phyloP scores from a whole-genome alignment of 2,329 filamentous ascomycete species.

The Fusarium chaquense region DNA sequence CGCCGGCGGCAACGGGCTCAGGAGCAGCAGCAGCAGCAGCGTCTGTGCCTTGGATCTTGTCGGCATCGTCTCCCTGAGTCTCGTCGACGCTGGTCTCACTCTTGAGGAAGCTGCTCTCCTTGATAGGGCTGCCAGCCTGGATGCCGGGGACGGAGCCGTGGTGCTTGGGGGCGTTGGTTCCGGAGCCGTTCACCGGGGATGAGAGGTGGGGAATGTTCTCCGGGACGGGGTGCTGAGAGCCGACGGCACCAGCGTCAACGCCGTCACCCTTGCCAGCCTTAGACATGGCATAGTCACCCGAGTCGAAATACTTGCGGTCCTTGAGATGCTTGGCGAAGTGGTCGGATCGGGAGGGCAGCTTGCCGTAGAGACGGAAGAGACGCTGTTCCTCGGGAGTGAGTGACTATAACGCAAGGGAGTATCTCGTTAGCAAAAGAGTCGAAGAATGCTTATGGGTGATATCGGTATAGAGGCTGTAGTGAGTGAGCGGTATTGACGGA shows the following conservation, averaged over 20 bases:
- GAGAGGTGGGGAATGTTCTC: conserved; percentile 94
- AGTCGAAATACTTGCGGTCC: conserved; percentile 99
- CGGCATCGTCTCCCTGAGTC: conserved; percentile 52
- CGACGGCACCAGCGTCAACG: conserved; percentile 92
- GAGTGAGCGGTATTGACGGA: neutral
- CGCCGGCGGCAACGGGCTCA: conserved; percentile 42
- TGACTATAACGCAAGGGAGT: conserved; percentile 66
- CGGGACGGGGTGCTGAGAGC: conserved; percentile 92
- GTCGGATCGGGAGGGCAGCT: conserved; percentile 95
- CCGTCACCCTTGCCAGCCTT: conserved; percentile 97
- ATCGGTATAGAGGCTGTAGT: neutral
- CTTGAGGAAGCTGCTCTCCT: conserved; percentile 89
- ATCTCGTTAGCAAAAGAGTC: conserved; percentile 36
- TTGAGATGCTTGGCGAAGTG: conserved; percentile 98
- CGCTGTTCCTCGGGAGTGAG: conserved; percentile 95
- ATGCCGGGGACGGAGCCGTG: conserved; percentile 60
- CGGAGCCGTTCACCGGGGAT: conserved; percentile 66
- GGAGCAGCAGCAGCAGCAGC: conserved; percentile 28
- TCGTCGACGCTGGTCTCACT: conserved; percentile 79
- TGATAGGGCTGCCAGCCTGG: conserved; percentile 83
- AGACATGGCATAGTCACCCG: conserved; percentile 93
- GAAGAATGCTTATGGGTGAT: neutral
- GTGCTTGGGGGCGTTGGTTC: conserved; percentile 52
- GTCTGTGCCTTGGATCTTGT: conserved; percentile 57
- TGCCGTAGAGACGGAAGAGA: conserved; percentile 96